A percentile compares a stretch with the other conserved stretches of the same genome.
Evolutionary conservation across 768 basidiomycete species (phyloP).

Genomic region (Pleurotus djamor): DNA sequence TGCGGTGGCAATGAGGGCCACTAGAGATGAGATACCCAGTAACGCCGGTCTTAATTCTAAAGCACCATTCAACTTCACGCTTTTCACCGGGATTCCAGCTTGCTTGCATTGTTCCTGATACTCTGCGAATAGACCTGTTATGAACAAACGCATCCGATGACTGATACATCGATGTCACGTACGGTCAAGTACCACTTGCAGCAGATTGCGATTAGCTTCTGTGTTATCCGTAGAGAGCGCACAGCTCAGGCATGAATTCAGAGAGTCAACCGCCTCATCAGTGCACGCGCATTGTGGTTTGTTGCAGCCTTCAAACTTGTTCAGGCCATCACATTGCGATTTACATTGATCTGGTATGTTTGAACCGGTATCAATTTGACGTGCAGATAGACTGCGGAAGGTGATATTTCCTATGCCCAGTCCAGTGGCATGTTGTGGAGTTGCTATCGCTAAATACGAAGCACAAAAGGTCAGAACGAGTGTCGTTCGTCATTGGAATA

Average conservation of each 20-base stretch:
- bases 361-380: background rate
- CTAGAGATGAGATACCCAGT: background rate
- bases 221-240: background rate
- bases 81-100: background rate
- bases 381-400: background rate
- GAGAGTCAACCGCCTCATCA: background rate
- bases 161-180: background rate
- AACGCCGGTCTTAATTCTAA: background rate
- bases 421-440: background rate
- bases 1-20: background rate
- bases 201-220: background rate
- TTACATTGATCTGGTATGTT: background rate
- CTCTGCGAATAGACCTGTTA: background rate
- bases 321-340: background rate
- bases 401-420: background rate
- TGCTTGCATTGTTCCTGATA: background rate
- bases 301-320: background rate
- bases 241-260: background rate
- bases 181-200: background rate
- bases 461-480: background rate
- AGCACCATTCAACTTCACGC: background rate
- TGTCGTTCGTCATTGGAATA: background rate
- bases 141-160: too few relatives aligned
- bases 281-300: background rate
- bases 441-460: background rate